phyloP scores from a whole-genome alignment of 169 alveolate species.

The Plasmodium blacklocki region DNA sequence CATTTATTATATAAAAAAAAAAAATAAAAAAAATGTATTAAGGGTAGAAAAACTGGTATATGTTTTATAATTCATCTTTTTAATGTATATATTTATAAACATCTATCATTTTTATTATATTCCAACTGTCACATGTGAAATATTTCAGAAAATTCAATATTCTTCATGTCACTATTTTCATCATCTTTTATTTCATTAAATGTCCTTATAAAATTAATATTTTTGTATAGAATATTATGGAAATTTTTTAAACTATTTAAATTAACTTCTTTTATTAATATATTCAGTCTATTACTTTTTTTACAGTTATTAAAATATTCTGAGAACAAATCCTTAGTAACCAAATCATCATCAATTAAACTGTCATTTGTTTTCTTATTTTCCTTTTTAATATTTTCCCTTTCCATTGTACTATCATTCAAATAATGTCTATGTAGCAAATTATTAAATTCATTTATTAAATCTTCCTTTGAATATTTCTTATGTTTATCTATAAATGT shows the following conservation, averaged over 20 bases:
- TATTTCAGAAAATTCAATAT: slow-evolving; percentile 22
- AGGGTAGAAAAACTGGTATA: no score
- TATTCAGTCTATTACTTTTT: slow-evolving; percentile 41
- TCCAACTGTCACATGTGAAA: slow-evolving; percentile 17
- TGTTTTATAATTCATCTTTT: no score
- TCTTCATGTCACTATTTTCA: neutral
- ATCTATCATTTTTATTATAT: no score
- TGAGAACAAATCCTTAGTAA: slow-evolving; percentile 63
- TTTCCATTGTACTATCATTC: neutral
- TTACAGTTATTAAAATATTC: slow-evolving; percentile 65
- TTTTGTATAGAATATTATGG: slow-evolving; percentile 36
- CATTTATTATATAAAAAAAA: no score
- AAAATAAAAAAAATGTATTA: no score
- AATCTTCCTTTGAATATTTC: slow-evolving; percentile 21
- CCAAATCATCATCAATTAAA: slow-evolving; percentile 53
- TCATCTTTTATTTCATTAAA: slow-evolving; percentile 43
- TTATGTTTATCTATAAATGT: slow-evolving; percentile 59
- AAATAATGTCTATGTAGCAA: slow-evolving; percentile 30
- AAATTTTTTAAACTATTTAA: slow-evolving; percentile 35
- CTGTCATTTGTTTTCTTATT: slow-evolving; percentile 2
- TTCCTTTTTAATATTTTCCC: neutral
- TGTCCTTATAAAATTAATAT: slow-evolving; percentile 55
- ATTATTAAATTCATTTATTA: slow-evolving; percentile 36
- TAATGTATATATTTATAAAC: no score
- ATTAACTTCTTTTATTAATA: slow-evolving; percentile 68